phyloP scores from a whole-genome alignment of 2,329 filamentous ascomycete species.

The Xylaria sp. region DNA sequence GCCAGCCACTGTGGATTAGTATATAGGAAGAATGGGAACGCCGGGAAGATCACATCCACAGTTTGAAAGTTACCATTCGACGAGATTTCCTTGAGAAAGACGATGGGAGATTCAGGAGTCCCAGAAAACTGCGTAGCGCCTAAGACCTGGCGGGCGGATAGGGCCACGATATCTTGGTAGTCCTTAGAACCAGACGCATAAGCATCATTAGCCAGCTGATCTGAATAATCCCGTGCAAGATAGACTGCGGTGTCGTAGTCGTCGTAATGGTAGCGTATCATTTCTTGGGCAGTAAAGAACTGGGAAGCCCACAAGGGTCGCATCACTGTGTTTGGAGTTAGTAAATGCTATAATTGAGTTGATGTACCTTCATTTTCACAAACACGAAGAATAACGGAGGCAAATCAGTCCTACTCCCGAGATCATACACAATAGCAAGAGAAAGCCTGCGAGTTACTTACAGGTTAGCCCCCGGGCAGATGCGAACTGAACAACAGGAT shows the following conservation, averaged over 20 bases:
- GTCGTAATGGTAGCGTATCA: slow-evolving; percentile 69
- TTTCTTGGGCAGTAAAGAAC: slow-evolving; percentile 56
- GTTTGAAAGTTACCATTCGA: slow-evolving; percentile 82
- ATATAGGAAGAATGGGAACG: slow-evolving; percentile 82
- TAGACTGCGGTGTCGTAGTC: slow-evolving; percentile 61
- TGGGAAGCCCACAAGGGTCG: slow-evolving; percentile 73
- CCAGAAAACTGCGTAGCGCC: slow-evolving; percentile 73
- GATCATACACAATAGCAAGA: neutral
- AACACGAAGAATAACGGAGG: neutral
- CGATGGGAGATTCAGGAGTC: slow-evolving; percentile 63
- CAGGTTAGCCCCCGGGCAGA: slow-evolving; percentile 66
- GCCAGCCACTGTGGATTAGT: slow-evolving; percentile 76
- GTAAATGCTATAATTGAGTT: neutral
- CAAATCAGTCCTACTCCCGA: neutral
- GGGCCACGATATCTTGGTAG: slow-evolving; percentile 70
- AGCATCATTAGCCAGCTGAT: slow-evolving; percentile 64
- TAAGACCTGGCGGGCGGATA: slow-evolving; percentile 74
- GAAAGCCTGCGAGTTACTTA: neutral
- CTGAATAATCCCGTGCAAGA: slow-evolving; percentile 68
- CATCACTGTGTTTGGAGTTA: slow-evolving; percentile 45
- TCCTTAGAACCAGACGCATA: slow-evolving; percentile 67
- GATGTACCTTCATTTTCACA: neutral
- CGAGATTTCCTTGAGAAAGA: slow-evolving; percentile 83
- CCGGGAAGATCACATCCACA: slow-evolving; percentile 81
- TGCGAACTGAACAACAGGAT: slow-evolving; percentile 75